Base-by-base conservation (phyloP, 2,329 filamentous ascomycete species). In the Rutstroemia sp. region DNA sequence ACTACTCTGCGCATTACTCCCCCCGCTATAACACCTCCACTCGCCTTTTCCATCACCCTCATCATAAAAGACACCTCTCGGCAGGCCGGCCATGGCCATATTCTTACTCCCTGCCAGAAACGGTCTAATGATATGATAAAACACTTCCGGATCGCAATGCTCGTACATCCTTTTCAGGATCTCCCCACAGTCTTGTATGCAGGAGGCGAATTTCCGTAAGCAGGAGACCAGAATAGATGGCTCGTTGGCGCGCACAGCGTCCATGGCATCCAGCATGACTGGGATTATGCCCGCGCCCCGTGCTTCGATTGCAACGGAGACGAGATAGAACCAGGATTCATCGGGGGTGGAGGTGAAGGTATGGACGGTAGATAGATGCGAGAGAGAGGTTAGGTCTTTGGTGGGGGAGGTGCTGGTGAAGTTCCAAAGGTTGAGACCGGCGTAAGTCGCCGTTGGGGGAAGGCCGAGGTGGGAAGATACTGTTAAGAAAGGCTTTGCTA, bases 261-360 rank as follows among this genome's bases (percentile, higher is more conserved):
- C 74, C 10, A 96, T 85, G 2, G 92, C 92, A 27, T 79, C 73
- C 23, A 95, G 75, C 84, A 96, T 91, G 55, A 85, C 71, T 0
- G 89, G 87, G 57, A 96, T 84, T 37, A 89, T 82, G 0, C 79
- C 76, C 0, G 85, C 91, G 0, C 87, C 90, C 48, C 84, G 80
- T 37, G 89, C 87, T 73, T 97, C 92, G 69, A 96, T 95, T 17
- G 92, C 91, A 0, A 94, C 87, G 0, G 89, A 95, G 59, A 96
- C 80, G 39, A 94, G 77, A 64, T 92, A 92, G 73, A 97, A 97
- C 92, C 92, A 96, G 64, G 91, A 90, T 72, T 97, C 92, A 63
- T 95, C 91, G 51, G 86, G 73, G 7, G 89, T 94, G 25, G 90
- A 92, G 4, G 91, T 96, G 66, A 96, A 94, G 12, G 92, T 95